These are phyloP conservation scores for Neurospora pannonica DNA, from an alignment of 495 filamentous ascomycete species.

Conservation along the genomic window DNA sequence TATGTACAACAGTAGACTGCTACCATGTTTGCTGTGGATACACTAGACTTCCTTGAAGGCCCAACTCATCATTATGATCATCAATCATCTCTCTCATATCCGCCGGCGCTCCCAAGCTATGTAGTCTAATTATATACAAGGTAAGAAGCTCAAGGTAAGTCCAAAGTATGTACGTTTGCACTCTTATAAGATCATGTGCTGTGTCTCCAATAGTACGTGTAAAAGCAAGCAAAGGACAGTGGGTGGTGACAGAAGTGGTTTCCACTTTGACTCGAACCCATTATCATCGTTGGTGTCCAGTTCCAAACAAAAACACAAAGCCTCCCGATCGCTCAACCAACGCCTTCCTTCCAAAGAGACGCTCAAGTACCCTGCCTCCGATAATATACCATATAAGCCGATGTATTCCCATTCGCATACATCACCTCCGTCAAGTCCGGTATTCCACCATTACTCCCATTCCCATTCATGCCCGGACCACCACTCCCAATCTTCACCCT, in stretches of 20 bases:
- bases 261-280: background rate
- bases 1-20: background rate
- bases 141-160: background rate
- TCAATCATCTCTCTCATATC: background rate
- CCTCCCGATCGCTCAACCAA: background rate
- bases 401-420: constrained; percentile 10
- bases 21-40: background rate
- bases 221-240: background rate
- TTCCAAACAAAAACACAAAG: background rate
- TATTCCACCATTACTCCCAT: constrained; percentile 1
- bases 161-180: background rate
- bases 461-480: background rate
- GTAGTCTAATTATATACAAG: background rate
- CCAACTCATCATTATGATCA: background rate
- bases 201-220: background rate
- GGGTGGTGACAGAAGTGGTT: background rate
- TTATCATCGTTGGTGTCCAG: background rate
- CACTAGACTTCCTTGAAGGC: background rate
- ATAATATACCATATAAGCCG: constrained; percentile 24
- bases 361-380: constrained; percentile 10
- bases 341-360: background rate
- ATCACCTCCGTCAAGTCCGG: constrained; percentile 13
- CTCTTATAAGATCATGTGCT: background rate
- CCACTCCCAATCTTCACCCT: constrained; percentile 18
- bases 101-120: background rate